These are phyloP conservation scores for Agaricus blazei DNA, from an alignment of 768 basidiomycete species.

Conservation along the genomic window DNA sequence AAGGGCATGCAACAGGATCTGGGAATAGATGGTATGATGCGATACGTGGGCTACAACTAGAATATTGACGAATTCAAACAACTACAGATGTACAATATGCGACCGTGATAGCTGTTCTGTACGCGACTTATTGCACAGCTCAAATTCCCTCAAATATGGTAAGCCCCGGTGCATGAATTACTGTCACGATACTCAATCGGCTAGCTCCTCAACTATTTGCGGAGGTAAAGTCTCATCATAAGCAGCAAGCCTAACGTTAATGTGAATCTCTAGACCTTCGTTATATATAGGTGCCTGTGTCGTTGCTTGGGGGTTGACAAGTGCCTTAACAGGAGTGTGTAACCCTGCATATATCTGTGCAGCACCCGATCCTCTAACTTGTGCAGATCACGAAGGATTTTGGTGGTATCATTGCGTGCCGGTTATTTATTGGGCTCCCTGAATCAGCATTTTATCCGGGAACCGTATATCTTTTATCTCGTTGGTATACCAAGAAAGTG, in stretches of 20 bases:
- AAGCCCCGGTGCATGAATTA: background rate
- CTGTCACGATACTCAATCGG: background rate
- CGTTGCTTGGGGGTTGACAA: conserved; percentile 4
- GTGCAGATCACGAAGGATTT: conserved; percentile 45
- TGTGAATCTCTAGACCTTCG: background rate
- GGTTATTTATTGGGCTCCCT: conserved; percentile 55
- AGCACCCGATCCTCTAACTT: too few species aligned
- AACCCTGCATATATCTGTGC: background rate
- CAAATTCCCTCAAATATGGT: conserved; percentile 66
- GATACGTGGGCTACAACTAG: background rate
- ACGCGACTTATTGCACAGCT: conserved; percentile 49
- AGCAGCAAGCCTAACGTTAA: background rate
- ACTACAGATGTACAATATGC: conserved; percentile 16
- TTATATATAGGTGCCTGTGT: conserved; percentile 6
- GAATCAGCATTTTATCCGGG: conserved; percentile 66
- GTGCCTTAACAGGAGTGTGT: conserved; percentile 41
- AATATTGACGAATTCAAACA: background rate
- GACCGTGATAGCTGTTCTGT: conserved; percentile 11
- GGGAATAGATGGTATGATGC: conserved; percentile 28
- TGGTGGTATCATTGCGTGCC: conserved; percentile 44
- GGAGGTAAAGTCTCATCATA: conserved; percentile 26
- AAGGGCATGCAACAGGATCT: conserved; percentile 42
- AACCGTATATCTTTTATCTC: conserved; percentile 33
- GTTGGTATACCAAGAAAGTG: conserved; percentile 52
- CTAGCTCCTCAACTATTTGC: conserved; percentile 46